A percentile compares a stretch with the other conserved stretches of the same genome.
Evolutionary conservation across 805 yeast genomes (phyloP).

Genomic region (Yamadazyma insecticola): DNA sequence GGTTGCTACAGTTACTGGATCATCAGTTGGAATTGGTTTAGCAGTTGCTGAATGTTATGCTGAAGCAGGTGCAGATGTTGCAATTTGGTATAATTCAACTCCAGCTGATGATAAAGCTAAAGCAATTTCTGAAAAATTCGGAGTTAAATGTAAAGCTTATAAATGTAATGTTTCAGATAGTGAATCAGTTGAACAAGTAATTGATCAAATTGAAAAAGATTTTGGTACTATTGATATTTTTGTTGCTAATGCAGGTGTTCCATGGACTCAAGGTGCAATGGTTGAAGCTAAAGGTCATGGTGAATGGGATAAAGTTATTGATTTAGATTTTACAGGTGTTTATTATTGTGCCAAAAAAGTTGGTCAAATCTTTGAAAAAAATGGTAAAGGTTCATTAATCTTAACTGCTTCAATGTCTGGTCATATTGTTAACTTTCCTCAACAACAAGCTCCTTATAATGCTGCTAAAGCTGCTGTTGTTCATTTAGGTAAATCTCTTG

Average conservation of each 20-base stretch:
- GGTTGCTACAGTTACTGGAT: conserved; percentile 82
- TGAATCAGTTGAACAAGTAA: conserved; percentile 44
- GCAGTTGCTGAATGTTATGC: conserved; percentile 80
- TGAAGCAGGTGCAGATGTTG: conserved; percentile 82
- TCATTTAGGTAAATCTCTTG: conserved; percentile 40
- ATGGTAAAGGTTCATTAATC: conserved; percentile 40
- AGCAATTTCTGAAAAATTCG: conserved; percentile 50
- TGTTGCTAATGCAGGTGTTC: conserved; percentile 88
- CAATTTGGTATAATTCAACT: conserved; percentile 42
- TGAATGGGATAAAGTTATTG: conserved; percentile 31
- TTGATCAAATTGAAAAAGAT: conserved; percentile 52
- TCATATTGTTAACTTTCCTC: conserved; percentile 44
- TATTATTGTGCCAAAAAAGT: conserved; percentile 41
- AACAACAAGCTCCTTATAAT: conserved; percentile 43
- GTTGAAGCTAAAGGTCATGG: conserved; percentile 33
- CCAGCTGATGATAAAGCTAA: conserved; percentile 63
- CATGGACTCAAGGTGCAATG: conserved; percentile 66
- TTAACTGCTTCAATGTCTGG: conserved; percentile 46
- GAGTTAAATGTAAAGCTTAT: conserved; percentile 60
- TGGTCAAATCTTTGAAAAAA: conserved; percentile 35
- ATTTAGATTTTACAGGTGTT: conserved; percentile 38
- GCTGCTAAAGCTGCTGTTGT: conserved; percentile 44
- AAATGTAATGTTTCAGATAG: conserved; percentile 52
- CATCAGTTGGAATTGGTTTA: conserved; percentile 76
- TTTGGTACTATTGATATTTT: conserved; percentile 79